phyloP scores from a whole-genome alignment of 345 rosid genomes.

The Limnanthes douglasii region DNA sequence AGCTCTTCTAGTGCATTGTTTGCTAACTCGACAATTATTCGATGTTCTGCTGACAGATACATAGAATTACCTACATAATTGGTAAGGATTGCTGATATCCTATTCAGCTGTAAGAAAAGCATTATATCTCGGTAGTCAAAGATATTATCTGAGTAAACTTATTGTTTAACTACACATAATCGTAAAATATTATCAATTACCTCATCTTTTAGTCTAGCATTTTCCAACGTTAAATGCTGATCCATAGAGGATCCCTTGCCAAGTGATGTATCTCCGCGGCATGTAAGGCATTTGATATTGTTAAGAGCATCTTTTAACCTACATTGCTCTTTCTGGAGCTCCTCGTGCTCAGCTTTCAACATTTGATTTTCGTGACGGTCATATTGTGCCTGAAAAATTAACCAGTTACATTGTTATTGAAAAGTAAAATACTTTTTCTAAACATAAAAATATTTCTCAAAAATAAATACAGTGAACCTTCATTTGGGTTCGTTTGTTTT shows the following conservation, averaged over 20 bases:
- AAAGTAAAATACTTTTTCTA: too few species aligned
- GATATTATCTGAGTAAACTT: neutral
- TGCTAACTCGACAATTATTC: conserved; percentile 67
- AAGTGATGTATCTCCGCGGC: conserved; percentile 88
- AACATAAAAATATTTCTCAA: too few species aligned
- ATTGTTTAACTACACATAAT: neutral
- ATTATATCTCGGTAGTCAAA: neutral
- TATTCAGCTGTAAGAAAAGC: conserved; percentile 42
- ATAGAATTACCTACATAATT: conserved; percentile 92
- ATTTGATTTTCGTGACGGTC: conserved; percentile 79
- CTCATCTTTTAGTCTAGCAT: conserved; percentile 84
- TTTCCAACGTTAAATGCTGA: conserved; percentile 84
- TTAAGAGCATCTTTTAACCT: conserved; percentile 77
- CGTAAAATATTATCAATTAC: conserved; percentile 11
- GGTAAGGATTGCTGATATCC: conserved; percentile 84
- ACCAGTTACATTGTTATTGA: too few species aligned
- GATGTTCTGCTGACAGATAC: conserved; percentile 72
- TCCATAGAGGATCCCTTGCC: conserved; percentile 96
- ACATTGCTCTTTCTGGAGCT: conserved; percentile 79
- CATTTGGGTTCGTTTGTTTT: too few species aligned
- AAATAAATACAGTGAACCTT: too few species aligned
- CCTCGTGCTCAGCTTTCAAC: conserved; percentile 74
- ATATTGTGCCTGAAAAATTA: too few species aligned
- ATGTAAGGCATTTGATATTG: conserved; percentile 88
- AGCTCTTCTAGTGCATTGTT: conserved; percentile 95